Evolutionary conservation across 768 basidiomycete species (phyloP), one percentile per base, ranked within the genome.

Genomic region (Hypholoma fasciculare): DNA sequence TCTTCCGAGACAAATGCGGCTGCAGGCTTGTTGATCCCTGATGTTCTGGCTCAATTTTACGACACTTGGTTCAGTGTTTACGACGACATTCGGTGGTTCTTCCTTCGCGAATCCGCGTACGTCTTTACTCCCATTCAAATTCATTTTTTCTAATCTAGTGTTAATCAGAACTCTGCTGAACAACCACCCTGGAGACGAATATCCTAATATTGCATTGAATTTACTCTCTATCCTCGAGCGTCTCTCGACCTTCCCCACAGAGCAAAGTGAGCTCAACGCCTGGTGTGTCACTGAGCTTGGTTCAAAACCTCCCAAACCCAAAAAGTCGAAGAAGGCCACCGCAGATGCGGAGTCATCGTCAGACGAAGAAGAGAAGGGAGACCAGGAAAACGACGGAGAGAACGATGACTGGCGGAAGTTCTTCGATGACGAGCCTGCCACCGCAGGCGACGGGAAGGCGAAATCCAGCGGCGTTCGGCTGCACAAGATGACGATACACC

Each of bases 81-180:
- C 68, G 90, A 93, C 65, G 94, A 96, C 65, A 76, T 96, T 34
- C 83, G 94, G 58, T 96, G 90, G 90, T 92, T 90, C 75, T 94
- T 94, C 76, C 79, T 96, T 36, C 82, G 89, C 43, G 90, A 94
- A 66, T 78, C 89, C 54, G 82, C 78, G 92, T 90, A 71, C 58
- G 82, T 75, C 6, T 49, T 26, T 14, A 14, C 36, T 17, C 20
- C 53, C n/a, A 56, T 39, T 42, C 19, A 14, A 19, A n/a, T 30
- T 19, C 27, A 44, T 54, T 6, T 42, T n/a, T 20, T 50, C 37
- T 13, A 12, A 16, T 46, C 19, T 50, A 51, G 20, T 14, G 44
- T 37, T 46, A 49, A 44, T 20, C 58, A 75, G 74, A 23, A 69
- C 72, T 46, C 56, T 74, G 57, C 59, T 79, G 38, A 66, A 71